phyloP scores from a whole-genome alignment of 148 eudicot genomes.

The Chenopodium suecicum region DNA sequence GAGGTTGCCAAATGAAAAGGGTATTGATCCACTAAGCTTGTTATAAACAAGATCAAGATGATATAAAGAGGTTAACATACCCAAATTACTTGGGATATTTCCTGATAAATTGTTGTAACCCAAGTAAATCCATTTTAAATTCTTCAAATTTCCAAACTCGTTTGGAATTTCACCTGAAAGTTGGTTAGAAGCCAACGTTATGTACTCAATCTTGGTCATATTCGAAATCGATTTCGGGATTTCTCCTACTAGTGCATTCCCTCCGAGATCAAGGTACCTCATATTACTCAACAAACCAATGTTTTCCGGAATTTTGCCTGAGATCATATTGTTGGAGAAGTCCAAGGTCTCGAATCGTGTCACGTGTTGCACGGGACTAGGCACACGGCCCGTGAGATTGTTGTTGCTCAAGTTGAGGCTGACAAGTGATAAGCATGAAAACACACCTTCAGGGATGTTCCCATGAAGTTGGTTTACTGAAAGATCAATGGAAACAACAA shows the following conservation, averaged over 20 bases:
- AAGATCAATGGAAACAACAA: conserved; percentile 51
- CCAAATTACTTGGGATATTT: conserved; percentile 54
- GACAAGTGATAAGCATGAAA: conserved; percentile 41
- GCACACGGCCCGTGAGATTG: conserved; percentile 64
- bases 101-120: conserved; percentile 86
- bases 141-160: conserved; percentile 52
- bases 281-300: conserved; percentile 41
- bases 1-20: conserved; percentile 69
- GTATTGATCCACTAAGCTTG: conserved; percentile 68
- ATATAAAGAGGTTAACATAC: conserved; percentile 46
- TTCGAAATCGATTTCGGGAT: conserved; percentile 69
- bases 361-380: conserved; percentile 21
- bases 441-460: conserved; percentile 38
- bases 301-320: conserved; percentile 53
- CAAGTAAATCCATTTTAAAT: conserved; percentile 61
- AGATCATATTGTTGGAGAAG: conserved; percentile 75
- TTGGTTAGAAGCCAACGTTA: conserved; percentile 81
- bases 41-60: conserved; percentile 87
- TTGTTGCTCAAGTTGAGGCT: conserved; percentile 77
- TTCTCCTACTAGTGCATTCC: conserved; percentile 56
- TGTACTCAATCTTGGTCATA: conserved; percentile 42
- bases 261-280: conserved; percentile 72
- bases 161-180: conserved; percentile 57
- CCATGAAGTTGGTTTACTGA: conserved; percentile 64
- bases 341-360: conserved; percentile 51